Conservation (phyloP, 768 basidiomycete species). For the Phanerochaete sordida region DNA sequence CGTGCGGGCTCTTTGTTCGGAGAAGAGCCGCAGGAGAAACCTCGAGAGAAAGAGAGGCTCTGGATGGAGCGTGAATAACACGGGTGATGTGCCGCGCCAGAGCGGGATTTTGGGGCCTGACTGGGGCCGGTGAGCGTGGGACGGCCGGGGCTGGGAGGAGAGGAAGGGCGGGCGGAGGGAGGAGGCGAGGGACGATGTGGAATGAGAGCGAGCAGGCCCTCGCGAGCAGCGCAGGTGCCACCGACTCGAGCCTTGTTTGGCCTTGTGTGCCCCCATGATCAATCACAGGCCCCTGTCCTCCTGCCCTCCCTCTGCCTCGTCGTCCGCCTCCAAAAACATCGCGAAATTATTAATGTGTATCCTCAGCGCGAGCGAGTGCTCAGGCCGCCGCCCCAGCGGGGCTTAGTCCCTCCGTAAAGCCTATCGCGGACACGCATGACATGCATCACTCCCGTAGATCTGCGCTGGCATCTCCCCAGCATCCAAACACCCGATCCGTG, state of each 20-base stretch:
- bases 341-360: too few species aligned
- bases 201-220: neutral
- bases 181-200: neutral
- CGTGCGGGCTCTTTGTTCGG: conserved; percentile 3
- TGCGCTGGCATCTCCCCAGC: neutral
- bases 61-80: neutral
- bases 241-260: neutral
- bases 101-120: neutral
- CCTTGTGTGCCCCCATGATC: neutral
- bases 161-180: neutral
- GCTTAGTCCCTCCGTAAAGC: neutral
- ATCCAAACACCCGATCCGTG: neutral
- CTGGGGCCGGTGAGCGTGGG: neutral
- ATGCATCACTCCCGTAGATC: neutral
- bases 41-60: conserved; percentile 11
- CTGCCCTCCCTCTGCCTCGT: neutral
- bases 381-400: too few species aligned
- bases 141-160: neutral
- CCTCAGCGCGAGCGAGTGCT: too few species aligned
- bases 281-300: conserved; percentile 2
- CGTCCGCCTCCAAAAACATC: too few species aligned
- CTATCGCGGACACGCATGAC: neutral
- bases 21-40: conserved; percentile 12
- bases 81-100: neutral
- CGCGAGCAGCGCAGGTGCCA: neutral